phyloP scores from a whole-genome alignment of 495 filamentous ascomycete genomes.

The Pyronema domesticum region DNA sequence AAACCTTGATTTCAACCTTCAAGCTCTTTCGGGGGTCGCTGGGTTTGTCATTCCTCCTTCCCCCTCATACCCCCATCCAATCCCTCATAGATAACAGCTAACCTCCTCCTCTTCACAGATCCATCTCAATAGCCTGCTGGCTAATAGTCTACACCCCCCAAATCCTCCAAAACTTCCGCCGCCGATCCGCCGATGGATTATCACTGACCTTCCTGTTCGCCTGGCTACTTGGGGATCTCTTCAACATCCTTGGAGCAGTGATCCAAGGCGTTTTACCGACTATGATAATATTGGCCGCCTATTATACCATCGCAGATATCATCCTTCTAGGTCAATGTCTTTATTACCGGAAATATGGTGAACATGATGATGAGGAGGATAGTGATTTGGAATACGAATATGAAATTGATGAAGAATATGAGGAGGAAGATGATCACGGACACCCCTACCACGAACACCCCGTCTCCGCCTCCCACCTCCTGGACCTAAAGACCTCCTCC shows the following conservation, averaged over 20 bases:
- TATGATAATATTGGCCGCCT: constrained; percentile 75
- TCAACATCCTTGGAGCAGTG: constrained; percentile 84
- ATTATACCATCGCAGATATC: constrained; percentile 87
- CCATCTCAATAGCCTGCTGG: constrained; percentile 94
- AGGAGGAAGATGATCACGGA: not conserved
- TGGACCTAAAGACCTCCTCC: constrained; percentile 11
- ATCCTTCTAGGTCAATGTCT: constrained; percentile 78
- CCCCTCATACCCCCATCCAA: not conserved
- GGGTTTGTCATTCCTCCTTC: not conserved
- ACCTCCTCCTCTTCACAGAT: too few relatives aligned
- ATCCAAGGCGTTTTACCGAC: constrained; percentile 90
- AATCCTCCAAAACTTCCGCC: constrained; percentile 51
- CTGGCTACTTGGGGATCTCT: constrained; percentile 87
- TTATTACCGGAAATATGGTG: constrained; percentile 76
- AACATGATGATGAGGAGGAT: too few relatives aligned
- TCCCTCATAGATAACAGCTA: not conserved
- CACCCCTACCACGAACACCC: constrained; percentile 50
- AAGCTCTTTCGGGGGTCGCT: not conserved
- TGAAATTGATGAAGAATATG: not conserved
- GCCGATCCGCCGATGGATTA: constrained; percentile 71
- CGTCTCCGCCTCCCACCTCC: constrained; percentile 47
- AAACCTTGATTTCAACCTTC: not conserved
- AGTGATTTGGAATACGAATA: not conserved
- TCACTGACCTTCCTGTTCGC: constrained; percentile 77
- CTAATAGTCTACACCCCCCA: constrained; percentile 95